Percentiles rank a stretch among this genome's conserved stretches.
Evolutionary conservation across 78 protist species (phyloP).

Genomic region (Mastigamoeba balamuthi): DNA sequence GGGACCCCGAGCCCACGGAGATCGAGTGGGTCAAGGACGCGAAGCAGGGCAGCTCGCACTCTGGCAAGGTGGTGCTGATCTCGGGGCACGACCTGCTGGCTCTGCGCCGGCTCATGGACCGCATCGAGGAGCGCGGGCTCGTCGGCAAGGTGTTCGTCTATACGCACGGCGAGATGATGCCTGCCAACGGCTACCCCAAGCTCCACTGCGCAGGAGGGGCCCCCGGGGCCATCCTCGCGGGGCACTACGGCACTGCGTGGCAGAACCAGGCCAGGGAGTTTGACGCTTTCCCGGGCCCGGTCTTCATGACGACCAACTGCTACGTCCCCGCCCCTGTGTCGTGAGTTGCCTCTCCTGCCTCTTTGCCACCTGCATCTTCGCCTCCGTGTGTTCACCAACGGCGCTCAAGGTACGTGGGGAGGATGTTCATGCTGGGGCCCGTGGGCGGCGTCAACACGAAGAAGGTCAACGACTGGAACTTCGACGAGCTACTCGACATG

Average conservation of each 20-base stretch:
- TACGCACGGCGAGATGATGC: constrained; percentile 90
- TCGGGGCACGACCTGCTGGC: neutral
- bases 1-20: neutral
- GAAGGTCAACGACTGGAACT: constrained; percentile 13
- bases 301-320: constrained; percentile 85
- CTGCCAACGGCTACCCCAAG: constrained; percentile 68
- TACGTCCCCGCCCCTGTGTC: constrained; percentile 15
- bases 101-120: neutral
- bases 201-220: too few species aligned
- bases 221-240: too few species aligned
- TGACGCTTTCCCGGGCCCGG: constrained; percentile 59
- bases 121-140: neutral
- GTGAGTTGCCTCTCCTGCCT: neutral
- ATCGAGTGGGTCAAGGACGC: neutral
- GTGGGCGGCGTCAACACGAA: constrained; percentile 33
- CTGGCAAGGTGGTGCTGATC: neutral
- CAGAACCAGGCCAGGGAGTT: constrained; percentile 60
- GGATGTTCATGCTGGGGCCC: constrained; percentile 53
- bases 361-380: neutral
- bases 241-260: constrained; percentile 85
- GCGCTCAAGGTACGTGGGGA: neutral
- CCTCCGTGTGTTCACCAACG: neutral
- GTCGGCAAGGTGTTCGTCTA: constrained; percentile 55
- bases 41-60: neutral
- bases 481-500: neutral